phyloP scores from a whole-genome alignment of 805 yeast genomes.

The Saccharomycopsis capsularis region DNA sequence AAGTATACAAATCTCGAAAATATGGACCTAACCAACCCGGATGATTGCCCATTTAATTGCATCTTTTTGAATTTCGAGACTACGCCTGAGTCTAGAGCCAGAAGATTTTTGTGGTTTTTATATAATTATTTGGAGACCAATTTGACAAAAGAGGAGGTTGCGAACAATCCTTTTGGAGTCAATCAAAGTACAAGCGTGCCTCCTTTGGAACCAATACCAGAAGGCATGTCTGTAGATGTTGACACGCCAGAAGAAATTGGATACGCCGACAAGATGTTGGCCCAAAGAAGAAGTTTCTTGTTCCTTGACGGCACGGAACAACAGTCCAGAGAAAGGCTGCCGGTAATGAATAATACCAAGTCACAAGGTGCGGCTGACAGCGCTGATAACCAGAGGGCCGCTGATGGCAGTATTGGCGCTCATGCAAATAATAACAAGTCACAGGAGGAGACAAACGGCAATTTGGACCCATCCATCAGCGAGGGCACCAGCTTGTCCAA shows the following conservation, averaged over 20 bases:
- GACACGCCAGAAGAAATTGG: slow-evolving; percentile 38
- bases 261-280: slow-evolving; percentile 37
- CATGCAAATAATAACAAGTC: not conserved
- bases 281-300: slow-evolving; percentile 14
- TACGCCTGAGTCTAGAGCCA: slow-evolving; percentile 60
- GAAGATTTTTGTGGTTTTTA: slow-evolving; percentile 74
- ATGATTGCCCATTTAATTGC: slow-evolving; percentile 56
- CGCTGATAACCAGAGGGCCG: not conserved
- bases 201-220: slow-evolving; percentile 24
- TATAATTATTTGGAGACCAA: slow-evolving; percentile 77
- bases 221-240: slow-evolving; percentile 30
- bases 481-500: slow-evolving; percentile 2
- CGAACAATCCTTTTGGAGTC: slow-evolving; percentile 47
- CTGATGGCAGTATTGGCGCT: not conserved
- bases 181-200: slow-evolving; percentile 35
- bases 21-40: slow-evolving; percentile 24
- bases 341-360: too few relatives aligned
- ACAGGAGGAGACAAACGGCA: slow-evolving; percentile 1
- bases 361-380: not conserved
- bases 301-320: not conserved
- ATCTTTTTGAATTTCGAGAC: slow-evolving; percentile 58
- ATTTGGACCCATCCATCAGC: not conserved
- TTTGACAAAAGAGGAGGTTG: slow-evolving; percentile 43
- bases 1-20: slow-evolving; percentile 5
- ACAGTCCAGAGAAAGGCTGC: not conserved